A percentile compares a stretch with the other conserved stretches of the same genome.
Conservation (phyloP, 2,329 filamentous ascomycete genomes). For the Anisogramma anomala region DNA sequence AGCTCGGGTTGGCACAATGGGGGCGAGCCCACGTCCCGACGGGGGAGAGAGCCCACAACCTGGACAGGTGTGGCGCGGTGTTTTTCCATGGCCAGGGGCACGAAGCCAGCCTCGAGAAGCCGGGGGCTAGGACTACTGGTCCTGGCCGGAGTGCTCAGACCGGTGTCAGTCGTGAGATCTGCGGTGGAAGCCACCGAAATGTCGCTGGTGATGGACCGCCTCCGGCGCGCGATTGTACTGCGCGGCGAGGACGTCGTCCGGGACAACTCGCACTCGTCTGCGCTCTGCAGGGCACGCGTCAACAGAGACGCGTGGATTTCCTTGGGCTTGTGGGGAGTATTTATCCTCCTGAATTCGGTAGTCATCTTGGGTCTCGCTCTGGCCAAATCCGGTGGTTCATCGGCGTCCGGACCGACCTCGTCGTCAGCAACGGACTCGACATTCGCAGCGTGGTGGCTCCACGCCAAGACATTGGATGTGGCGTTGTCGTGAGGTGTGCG, state of each 20-base stretch:
- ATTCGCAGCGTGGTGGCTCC: slow-evolving; percentile 32
- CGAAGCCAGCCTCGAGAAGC: slow-evolving; percentile 45
- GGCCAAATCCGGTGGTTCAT: slow-evolving; percentile 70
- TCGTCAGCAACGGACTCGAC: slow-evolving; percentile 36
- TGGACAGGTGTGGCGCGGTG: slow-evolving; percentile 3
- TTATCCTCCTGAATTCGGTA: slow-evolving; percentile 33
- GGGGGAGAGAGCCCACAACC: slow-evolving; percentile 12
- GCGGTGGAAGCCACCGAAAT: slow-evolving; percentile 72
- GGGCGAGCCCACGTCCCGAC: neutral
- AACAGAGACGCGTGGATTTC: slow-evolving; percentile 68
- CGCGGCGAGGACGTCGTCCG: slow-evolving; percentile 26
- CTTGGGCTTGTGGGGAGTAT: slow-evolving; percentile 29
- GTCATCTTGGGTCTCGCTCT: slow-evolving; percentile 17
- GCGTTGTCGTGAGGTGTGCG: slow-evolving; percentile 26
- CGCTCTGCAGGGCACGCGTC: slow-evolving; percentile 67
- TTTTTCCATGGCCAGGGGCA: slow-evolving; percentile 22
- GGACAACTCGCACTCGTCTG: slow-evolving; percentile 44
- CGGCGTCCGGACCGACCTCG: slow-evolving; percentile 63
- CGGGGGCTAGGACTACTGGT: slow-evolving; percentile 83
- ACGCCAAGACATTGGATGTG: slow-evolving; percentile 33
- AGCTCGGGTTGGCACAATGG: slow-evolving; percentile 4
- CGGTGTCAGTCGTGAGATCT: slow-evolving; percentile 90
- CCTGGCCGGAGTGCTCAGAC: slow-evolving; percentile 77
- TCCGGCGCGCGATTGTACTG: slow-evolving; percentile 26
- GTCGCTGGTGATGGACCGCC: slow-evolving; percentile 66